A percentile compares a stretch with the other conserved stretches of the same genome.
phyloP scores from a whole-genome alignment of 768 basidiomycete genomes.

The Saitozyma podzolica region DNA sequence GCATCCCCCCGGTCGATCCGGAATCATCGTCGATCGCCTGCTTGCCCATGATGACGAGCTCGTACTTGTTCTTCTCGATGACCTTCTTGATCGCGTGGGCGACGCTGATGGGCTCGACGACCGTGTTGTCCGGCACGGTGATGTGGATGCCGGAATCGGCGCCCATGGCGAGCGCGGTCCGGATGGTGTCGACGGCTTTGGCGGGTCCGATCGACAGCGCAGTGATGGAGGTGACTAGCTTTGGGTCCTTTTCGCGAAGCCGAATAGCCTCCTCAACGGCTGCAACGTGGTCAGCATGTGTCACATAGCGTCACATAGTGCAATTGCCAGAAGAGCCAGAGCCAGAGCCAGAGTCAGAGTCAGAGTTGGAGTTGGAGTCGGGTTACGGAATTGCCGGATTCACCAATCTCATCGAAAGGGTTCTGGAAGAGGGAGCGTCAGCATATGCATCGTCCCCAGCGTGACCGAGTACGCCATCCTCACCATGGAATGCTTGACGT shows the following conservation, averaged over 20 bases:
- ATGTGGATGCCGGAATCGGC: conserved; percentile 91
- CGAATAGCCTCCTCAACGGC: conserved; percentile 97
- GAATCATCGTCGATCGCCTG: conserved; percentile 98
- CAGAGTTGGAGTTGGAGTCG: not conserved
- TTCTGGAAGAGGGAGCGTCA: conserved; percentile 61
- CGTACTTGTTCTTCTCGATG: conserved; percentile 66
- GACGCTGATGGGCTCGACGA: conserved; percentile 81
- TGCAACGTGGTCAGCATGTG: conserved; percentile 45
- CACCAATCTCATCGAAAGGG: conserved; percentile 98
- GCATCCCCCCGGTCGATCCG: conserved; percentile 94
- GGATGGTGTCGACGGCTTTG: conserved; percentile 83
- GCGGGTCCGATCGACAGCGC: conserved; percentile 92
- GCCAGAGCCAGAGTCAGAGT: too few species aligned
- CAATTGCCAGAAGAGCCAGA: too few species aligned
- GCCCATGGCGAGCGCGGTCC: conserved; percentile 97
- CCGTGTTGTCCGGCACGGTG: conserved; percentile 72
- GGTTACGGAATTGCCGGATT: conserved; percentile 28
- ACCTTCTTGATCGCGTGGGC: conserved; percentile 79
- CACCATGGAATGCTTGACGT: conserved; percentile 99
- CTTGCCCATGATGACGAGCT: conserved; percentile 93
- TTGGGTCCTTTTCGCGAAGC: conserved; percentile 68
- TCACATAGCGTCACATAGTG: not conserved
- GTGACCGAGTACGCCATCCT: conserved; percentile 33
- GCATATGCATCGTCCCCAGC: not conserved
- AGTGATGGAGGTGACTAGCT: conserved; percentile 73